Conservation (phyloP, 2,329 filamentous ascomycete genomes). For the Aspergillus caelatus region DNA sequence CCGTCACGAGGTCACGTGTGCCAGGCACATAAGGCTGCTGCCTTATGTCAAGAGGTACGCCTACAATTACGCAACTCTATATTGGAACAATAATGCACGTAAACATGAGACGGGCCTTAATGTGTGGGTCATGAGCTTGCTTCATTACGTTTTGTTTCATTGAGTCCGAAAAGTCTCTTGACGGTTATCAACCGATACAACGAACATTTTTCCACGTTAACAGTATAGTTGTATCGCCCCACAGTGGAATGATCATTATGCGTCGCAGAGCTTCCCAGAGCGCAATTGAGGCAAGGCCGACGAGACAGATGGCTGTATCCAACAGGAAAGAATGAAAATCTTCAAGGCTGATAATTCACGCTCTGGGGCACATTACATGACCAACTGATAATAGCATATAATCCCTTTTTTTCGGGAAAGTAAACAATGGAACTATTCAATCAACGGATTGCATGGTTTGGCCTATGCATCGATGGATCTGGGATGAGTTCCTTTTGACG, state of each 20-base stretch:
- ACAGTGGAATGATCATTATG: not conserved
- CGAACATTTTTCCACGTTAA: not conserved
- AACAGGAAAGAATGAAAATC: not conserved
- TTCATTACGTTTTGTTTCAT: not conserved
- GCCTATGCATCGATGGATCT: not conserved
- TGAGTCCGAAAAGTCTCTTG: not conserved
- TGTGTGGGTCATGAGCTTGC: not conserved
- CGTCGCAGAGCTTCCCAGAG: not conserved
- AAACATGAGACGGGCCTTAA: not conserved
- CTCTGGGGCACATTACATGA: not conserved
- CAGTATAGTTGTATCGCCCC: not conserved
- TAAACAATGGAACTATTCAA: not conserved
- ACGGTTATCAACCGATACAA: not conserved
- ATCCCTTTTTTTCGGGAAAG: not conserved
- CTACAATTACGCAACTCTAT: not conserved
- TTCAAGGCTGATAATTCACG: not conserved
- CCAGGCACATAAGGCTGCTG: slow-evolving; percentile 5
- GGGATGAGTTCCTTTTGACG: not conserved
- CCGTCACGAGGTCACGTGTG: slow-evolving; percentile 43
- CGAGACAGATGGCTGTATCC: not conserved
- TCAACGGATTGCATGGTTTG: not conserved
- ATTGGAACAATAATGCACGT: not conserved
- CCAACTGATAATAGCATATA: not conserved
- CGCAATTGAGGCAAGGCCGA: not conserved
- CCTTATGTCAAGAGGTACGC: not conserved